Base-by-base conservation (phyloP, 257 asterid species). In the Lavandula angustifolia region DNA sequence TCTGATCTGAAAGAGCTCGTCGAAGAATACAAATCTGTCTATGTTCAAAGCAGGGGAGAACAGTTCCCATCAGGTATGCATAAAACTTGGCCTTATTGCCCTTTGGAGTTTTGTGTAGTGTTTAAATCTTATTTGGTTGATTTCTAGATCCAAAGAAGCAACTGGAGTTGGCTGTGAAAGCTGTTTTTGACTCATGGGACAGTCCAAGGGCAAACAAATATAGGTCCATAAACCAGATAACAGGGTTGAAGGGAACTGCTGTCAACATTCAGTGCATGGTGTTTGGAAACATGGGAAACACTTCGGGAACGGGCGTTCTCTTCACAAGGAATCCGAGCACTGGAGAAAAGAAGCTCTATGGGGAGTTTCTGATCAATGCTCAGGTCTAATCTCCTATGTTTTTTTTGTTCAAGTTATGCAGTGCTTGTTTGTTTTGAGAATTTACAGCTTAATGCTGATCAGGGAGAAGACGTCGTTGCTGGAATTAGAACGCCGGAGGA, bases 391-490 rank as follows among this genome's bases (percentile, higher is more conserved):
- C 2, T 22, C 27, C 27, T 22, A 22, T 0, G 1, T 22, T 22
- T 22, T 22, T 22, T 22, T 2, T 22, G 27, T 22, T 22, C 27
- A 22, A 22, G 27, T 1, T 22, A 22, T 0, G 27, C 27, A 0
- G 2, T 22, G 27, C 27, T 0, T 22, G 27, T 22, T 22, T 0
- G 27, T 22, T 22, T 0, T 1, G 27, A 22, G 2, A 22, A 22
- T 22, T 22, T 22, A 22, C 27, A 22, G 1, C 27, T 22, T 22
- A 22, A 22, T 22, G 27, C 27, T 22, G 27, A 22, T 22, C 27
- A 22, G 96, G 99, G 97, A 66, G 99, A 92, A 69, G 97, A 92
- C 69, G 99, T 89, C 9, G 99, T 92, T 1, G 97, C 99, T 49
- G 97, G 99, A 71, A 92, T 92, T 31, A 82, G 99, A 75, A 92